phyloP scores from a whole-genome alignment of 2,329 filamentous ascomycete genomes.

The Talaromyces sp. region DNA sequence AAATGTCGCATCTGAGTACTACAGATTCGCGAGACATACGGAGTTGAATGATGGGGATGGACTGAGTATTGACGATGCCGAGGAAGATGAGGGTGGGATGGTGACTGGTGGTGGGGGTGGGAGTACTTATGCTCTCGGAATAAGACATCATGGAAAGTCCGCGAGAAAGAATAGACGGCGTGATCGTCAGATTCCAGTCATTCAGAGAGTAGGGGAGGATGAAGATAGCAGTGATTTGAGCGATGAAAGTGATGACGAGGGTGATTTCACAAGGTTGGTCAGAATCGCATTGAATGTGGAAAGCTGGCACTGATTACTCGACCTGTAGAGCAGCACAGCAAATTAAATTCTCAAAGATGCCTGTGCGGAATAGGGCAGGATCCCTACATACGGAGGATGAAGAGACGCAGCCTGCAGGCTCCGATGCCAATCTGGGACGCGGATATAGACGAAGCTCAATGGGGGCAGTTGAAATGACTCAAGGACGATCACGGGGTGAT shows the following conservation, averaged over 20 bases:
- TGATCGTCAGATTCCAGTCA: conserved; percentile 45
- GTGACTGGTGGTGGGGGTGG: conserved; percentile 55
- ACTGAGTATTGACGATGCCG: conserved; percentile 45
- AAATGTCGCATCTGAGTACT: conserved; percentile 60
- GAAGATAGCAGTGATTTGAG: conserved; percentile 65
- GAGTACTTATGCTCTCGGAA: conserved; percentile 54
- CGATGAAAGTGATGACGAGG: conserved; percentile 63
- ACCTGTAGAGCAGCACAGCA: conserved; percentile 69
- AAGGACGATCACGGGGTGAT: conserved; percentile 55
- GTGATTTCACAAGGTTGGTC: conserved; percentile 41
- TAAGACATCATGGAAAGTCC: conserved; percentile 32
- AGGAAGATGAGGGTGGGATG: conserved; percentile 61
- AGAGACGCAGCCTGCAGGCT: conserved; percentile 55
- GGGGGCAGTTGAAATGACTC: conserved; percentile 52
- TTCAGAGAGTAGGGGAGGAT: conserved; percentile 55
- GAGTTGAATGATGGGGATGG: conserved; percentile 27
- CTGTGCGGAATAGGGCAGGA: conserved; percentile 75
- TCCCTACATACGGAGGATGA: conserved; percentile 75
- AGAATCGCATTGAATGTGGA: neutral
- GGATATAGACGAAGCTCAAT: conserved; percentile 54
- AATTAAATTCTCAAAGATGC: conserved; percentile 96
- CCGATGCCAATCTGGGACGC: conserved; percentile 45
- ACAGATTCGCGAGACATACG: conserved; percentile 45
- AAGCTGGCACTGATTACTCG: neutral
- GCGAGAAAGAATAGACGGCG: conserved; percentile 32